Evolutionary conservation across 139 green algal species (phyloP).

Genomic region (Gonium pectorale): DNA sequence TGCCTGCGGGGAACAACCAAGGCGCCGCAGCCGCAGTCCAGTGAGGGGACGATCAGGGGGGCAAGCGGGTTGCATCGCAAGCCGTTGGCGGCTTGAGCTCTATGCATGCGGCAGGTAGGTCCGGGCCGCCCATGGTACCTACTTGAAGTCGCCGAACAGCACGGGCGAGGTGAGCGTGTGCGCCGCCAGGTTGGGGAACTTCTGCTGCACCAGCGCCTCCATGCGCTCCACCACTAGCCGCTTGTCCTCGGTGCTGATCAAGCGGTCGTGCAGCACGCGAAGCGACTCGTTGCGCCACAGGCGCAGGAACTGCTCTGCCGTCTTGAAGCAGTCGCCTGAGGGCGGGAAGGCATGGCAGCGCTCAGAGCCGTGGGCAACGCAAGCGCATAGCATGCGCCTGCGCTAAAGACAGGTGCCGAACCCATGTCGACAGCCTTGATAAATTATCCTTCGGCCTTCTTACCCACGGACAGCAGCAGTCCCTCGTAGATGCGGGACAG

Average conservation of each 20-base stretch:
- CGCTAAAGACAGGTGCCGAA: no score
- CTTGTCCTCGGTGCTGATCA: constrained; percentile 66
- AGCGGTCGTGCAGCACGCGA: constrained; percentile 84
- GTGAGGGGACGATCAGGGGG: not conserved
- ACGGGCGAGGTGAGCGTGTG: constrained; percentile 72
- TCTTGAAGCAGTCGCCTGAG: constrained; percentile 61
- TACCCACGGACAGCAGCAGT: constrained; percentile 66
- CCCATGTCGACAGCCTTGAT: no score
- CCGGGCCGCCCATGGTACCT: no score
- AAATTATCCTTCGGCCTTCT: not conserved
- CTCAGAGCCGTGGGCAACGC: not conserved
- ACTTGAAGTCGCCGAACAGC: constrained; percentile 87
- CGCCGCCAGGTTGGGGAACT: constrained; percentile 55
- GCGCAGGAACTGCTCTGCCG: constrained; percentile 67
- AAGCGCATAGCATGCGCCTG: not conserved
- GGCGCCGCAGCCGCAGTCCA: no score
- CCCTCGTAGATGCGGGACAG: constrained; percentile 77
- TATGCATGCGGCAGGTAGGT: no score
- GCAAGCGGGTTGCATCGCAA: not conserved
- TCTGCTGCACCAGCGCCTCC: constrained; percentile 56
- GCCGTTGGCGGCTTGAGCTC: no score
- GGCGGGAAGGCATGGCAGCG: no score
- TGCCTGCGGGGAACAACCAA: constrained; percentile 48
- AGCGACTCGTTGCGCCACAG: constrained; percentile 83
- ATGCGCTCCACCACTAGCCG: constrained; percentile 66